Percentiles rank a stretch among this genome's conserved stretches.
Evolutionary conservation across 1,139 yeast genomes (phyloP).

Genomic region (Kodamaea sp.): DNA sequence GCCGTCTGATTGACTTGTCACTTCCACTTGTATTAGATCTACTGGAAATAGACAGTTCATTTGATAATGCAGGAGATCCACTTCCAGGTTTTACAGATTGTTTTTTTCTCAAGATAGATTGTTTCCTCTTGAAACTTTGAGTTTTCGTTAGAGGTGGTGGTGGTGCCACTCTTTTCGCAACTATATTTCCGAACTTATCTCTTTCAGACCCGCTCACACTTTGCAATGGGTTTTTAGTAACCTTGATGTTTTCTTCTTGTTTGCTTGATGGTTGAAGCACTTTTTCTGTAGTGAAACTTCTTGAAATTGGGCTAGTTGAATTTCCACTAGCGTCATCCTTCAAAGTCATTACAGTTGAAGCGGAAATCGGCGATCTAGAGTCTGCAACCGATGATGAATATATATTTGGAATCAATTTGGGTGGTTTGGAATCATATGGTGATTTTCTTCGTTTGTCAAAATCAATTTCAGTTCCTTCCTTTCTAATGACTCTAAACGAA

Average conservation of each 20-base stretch:
- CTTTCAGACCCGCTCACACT: constrained; percentile 10
- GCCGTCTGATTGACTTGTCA: constrained; percentile 7
- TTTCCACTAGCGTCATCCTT: constrained; percentile 21
- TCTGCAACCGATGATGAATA: constrained; percentile 41
- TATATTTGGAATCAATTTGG: constrained; percentile 42
- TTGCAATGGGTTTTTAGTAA: neutral
- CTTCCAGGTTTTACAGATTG: constrained; percentile 4
- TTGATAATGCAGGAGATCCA: constrained; percentile 11
- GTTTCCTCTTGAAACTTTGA: constrained; percentile 12
- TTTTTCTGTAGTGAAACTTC: no score
- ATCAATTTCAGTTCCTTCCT: constrained; percentile 68
- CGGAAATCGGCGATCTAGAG: constrained; percentile 36
- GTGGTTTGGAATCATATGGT: constrained; percentile 54
- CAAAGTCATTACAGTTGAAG: constrained; percentile 34
- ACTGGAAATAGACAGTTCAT: constrained; percentile 16
- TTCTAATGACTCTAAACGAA: constrained; percentile 64
- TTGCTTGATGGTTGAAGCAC: neutral
- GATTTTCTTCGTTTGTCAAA: constrained; percentile 78
- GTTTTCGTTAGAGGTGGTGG: constrained; percentile 51
- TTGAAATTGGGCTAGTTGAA: constrained; percentile 6
- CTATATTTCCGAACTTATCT: constrained; percentile 28
- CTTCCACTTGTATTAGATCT: constrained; percentile 17
- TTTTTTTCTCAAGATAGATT: constrained; percentile 9
- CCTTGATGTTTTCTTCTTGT: neutral
- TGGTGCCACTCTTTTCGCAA: constrained; percentile 72